A percentile compares a stretch with the other conserved stretches of the same genome.
Conservation (phyloP, 83 land plant genomes). For the Picea abies region DNA sequence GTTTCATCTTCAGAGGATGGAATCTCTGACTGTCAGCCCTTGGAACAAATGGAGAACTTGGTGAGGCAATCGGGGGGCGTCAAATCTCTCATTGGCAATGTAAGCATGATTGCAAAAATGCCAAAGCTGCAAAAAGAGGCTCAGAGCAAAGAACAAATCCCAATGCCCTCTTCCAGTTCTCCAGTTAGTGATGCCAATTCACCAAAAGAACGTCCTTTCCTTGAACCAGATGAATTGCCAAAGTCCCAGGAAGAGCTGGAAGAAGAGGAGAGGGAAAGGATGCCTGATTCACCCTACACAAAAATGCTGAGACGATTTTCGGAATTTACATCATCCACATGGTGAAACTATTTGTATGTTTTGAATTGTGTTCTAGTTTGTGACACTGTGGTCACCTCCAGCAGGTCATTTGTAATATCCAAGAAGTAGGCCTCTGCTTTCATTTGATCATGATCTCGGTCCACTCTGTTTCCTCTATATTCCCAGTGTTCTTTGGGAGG, state of each 20-base stretch:
- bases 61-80: conserved; percentile 51
- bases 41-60: conserved; percentile 44
- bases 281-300: conserved; percentile 68
- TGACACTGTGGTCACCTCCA: not conserved
- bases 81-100: conserved; percentile 34
- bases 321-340: not conserved
- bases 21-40: not conserved
- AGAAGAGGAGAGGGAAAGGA: conserved; percentile 58
- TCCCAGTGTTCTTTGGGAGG: not conserved
- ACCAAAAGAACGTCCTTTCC: not conserved
- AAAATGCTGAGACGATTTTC: conserved; percentile 45
- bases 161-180: not conserved
- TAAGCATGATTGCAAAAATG: conserved; percentile 23
- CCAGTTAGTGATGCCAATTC: not conserved
- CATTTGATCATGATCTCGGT: not conserved
- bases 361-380: not conserved
- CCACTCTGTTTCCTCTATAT: not conserved
- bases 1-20: not conserved
- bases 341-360: not conserved
- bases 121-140: not conserved
- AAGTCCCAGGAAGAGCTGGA: conserved; percentile 55
- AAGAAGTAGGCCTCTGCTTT: not conserved
- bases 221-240: conserved; percentile 60
- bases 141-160: conserved; percentile 6
- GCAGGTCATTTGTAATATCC: not conserved